Conservation (phyloP, 768 basidiomycete species). For the Flagelloscypha sp. region DNA sequence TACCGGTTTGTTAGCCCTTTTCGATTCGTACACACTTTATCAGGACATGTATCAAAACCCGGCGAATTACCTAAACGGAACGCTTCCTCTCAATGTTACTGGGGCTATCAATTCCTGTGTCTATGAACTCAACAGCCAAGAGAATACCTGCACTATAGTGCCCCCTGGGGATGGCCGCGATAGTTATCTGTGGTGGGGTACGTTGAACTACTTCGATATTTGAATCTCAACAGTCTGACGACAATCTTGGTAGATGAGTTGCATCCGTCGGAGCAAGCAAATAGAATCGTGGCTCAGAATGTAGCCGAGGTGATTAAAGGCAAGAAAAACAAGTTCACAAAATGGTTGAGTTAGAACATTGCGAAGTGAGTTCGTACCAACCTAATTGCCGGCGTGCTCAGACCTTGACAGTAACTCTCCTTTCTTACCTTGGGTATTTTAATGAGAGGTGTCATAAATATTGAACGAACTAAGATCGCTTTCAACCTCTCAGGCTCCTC, state of each 20-base stretch:
- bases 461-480: too few species aligned
- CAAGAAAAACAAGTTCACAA: conserved; percentile 35
- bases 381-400: too few species aligned
- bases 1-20: conserved; percentile 31
- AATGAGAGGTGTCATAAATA: too few species aligned
- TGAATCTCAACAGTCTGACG: conserved; percentile 5
- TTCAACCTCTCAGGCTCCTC: too few species aligned
- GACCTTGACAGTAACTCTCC: too few species aligned
- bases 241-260: conserved; percentile 45
- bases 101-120: conserved; percentile 43
- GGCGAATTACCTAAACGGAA: conserved; percentile 50
- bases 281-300: conserved; percentile 44
- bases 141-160: conserved; percentile 26
- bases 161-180: conserved; percentile 38
- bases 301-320: conserved; percentile 40
- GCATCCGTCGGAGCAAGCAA: conserved; percentile 53
- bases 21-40: conserved; percentile 56
- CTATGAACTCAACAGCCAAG: conserved; percentile 23
- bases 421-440: too few species aligned
- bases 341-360: conserved; percentile 49
- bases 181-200: conserved; percentile 52
- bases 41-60: conserved; percentile 49
- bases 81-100: conserved; percentile 51
- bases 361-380: conserved; percentile 6
- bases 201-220: not conserved